phyloP scores from a whole-genome alignment of 345 rosid species.

The Chamaenerion angustifolium region DNA sequence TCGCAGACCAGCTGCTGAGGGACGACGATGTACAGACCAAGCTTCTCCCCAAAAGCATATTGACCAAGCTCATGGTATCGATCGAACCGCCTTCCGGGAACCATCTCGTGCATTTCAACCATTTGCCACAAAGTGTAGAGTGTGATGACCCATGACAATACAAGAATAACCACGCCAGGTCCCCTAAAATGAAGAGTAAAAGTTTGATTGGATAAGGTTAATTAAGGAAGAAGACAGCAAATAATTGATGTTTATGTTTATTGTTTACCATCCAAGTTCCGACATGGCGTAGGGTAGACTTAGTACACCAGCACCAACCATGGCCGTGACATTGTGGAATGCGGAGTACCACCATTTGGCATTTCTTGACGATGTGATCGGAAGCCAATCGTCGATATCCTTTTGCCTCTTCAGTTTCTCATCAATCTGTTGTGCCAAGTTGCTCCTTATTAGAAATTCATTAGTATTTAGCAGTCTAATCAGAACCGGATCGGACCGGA shows the following conservation, averaged over 20 bases:
- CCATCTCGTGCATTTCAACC: slow-evolving; percentile 90
- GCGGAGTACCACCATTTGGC: slow-evolving; percentile 83
- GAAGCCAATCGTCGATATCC: slow-evolving; percentile 52
- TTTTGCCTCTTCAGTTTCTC: slow-evolving; percentile 27
- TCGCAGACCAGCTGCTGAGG: slow-evolving; percentile 67
- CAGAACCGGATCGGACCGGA: too few relatives aligned
- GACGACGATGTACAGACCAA: slow-evolving; percentile 63
- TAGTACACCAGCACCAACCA: slow-evolving; percentile 79
- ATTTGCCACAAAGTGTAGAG: slow-evolving; percentile 69
- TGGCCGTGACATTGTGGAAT: slow-evolving; percentile 82
- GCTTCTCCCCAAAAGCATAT: slow-evolving; percentile 67
- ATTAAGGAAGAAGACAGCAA: too few relatives aligned
- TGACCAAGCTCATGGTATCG: slow-evolving; percentile 79
- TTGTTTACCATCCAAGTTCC: slow-evolving; percentile 67
- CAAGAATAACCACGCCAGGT: slow-evolving; percentile 33
- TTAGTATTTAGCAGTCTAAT: too few relatives aligned
- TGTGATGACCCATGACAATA: slow-evolving; percentile 39
- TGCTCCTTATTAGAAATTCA: too few relatives aligned
- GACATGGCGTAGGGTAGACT: slow-evolving; percentile 77
- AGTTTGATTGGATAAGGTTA: too few relatives aligned
- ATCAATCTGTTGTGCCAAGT: too few relatives aligned
- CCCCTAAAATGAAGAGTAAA: slow-evolving; percentile 24
- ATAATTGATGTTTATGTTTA: too few relatives aligned
- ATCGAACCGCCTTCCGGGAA: slow-evolving; percentile 56
- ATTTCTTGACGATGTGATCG: slow-evolving; percentile 56